phyloP scores from a whole-genome alignment of 306 rosid genomes.

The Purshia tridentata region DNA sequence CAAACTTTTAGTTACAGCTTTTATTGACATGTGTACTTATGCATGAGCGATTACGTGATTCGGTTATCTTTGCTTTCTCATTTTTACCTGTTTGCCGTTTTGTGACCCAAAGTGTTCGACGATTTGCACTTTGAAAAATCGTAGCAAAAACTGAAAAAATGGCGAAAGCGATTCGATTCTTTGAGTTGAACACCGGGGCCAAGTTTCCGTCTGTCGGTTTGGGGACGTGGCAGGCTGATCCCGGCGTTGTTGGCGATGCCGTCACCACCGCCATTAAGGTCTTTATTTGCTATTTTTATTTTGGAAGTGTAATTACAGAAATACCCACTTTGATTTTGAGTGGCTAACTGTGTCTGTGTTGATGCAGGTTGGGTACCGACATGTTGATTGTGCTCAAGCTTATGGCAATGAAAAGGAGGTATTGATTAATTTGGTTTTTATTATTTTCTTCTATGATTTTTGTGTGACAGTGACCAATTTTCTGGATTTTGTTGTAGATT shows the following conservation, averaged over 20 bases:
- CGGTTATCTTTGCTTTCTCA: neutral
- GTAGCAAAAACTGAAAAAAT: conserved; percentile 15
- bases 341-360: neutral
- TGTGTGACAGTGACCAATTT: neutral
- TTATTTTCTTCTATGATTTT: neutral
- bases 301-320: neutral
- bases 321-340: too few species aligned
- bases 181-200: conserved; percentile 53
- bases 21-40: neutral
- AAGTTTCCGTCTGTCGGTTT: conserved; percentile 57
- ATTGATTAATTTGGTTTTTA: neutral
- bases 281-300: neutral
- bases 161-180: conserved; percentile 28
- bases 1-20: neutral
- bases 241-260: conserved; percentile 41
- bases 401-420: conserved; percentile 66
- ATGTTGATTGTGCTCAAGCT: conserved; percentile 61
- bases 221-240: conserved; percentile 53
- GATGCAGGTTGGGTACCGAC: conserved; percentile 58
- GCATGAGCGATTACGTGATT: neutral
- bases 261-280: conserved; percentile 58
- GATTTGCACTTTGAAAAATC: neutral
- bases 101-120: neutral
- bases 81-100: neutral
- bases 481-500: conserved; percentile 33